Evolutionary conservation across 1,139 yeast genomes (phyloP).

Genomic region (Yamadazyma atmosphaerica): DNA sequence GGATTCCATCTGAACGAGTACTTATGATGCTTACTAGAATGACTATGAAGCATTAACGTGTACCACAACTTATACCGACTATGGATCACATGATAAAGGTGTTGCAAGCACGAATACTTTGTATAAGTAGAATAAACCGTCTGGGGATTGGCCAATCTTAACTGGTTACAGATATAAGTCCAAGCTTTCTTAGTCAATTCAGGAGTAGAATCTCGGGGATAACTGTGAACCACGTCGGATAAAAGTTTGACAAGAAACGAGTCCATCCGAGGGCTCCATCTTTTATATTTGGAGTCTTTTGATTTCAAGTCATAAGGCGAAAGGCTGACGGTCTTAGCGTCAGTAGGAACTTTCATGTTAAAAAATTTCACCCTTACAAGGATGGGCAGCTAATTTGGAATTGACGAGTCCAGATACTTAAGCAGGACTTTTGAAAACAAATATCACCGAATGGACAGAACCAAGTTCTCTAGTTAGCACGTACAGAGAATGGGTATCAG

Average conservation of each 20-base stretch:
- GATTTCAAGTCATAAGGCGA: conserved; percentile 33
- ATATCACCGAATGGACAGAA: too few relatives aligned
- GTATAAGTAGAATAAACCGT: conserved; percentile 46
- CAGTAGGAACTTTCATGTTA: conserved; percentile 1
- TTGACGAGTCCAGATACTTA: too few relatives aligned
- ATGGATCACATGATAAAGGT: conserved; percentile 37
- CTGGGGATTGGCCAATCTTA: conserved; percentile 40
- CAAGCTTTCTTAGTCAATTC: conserved; percentile 40
- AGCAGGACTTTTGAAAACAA: too few relatives aligned
- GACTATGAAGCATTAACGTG: conserved; percentile 32
- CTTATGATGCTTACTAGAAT: conserved; percentile 18
- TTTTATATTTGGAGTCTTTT: conserved; percentile 37
- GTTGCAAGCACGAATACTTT: conserved; percentile 44
- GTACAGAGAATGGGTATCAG: too few relatives aligned
- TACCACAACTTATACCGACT: conserved; percentile 41
- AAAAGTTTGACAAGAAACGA: conserved; percentile 34
- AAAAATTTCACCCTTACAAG: not conserved
- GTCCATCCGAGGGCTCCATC: conserved; percentile 47
- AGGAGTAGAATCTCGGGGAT: conserved; percentile 30
- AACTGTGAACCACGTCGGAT: conserved; percentile 40
- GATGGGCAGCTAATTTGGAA: too few relatives aligned
- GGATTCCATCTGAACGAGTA: conserved; percentile 42
- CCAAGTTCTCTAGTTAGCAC: too few relatives aligned
- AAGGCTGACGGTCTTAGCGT: conserved; percentile 9
- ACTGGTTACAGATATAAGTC: conserved; percentile 40